Evolutionary conservation across 352 stramenopile species (phyloP), one percentile per base, ranked within the genome.

Genomic region (Globisporangium parvum): DNA sequence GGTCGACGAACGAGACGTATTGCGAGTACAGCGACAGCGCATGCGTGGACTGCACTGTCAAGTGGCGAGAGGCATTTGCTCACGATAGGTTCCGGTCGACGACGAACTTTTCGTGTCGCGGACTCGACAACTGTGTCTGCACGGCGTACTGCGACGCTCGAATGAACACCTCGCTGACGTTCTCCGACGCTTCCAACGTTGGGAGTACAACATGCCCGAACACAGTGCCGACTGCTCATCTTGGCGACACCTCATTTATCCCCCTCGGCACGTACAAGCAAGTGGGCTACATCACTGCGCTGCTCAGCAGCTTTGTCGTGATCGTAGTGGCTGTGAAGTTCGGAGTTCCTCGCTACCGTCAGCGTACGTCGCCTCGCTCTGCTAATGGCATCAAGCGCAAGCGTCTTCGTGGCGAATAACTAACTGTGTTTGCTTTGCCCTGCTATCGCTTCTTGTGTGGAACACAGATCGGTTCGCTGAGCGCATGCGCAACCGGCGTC

Each of bases 111-210:
- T 69, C 62, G 26, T 80, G 73, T 47, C 47, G 69, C 4, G 73
- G 73, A 1, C 37, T 37, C 4, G 58, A 42, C 2, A 69, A 63
- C 41, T 83, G 73, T 60, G 67, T 83, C 24, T 83, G 73, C 31
- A 57, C 78, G 10, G 61, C 66, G 0, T 55, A 59, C 20, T 85
- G 75, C 24, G 64, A 70, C 20, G 46, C 67, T 17, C 46, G 47
- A 6, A 37, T 37, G 31, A 37, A 37, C 0, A 24, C 51, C 59
- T 41, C 71, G 55, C 41, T 14, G 18, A 1, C 6, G 31, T n/a
- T 47, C 3, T 11, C n/a, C 15, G 15, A 10, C 6, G 41, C 10
- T 2, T 8, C 1, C 17, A 26, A 20, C 20, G 9, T 47, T n/a
- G 41, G 18, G 9, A 20, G 18, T 1, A 18, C n/a, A 18, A 26